phyloP scores from a whole-genome alignment of 768 basidiomycete genomes.

The Lactarius vividus region DNA sequence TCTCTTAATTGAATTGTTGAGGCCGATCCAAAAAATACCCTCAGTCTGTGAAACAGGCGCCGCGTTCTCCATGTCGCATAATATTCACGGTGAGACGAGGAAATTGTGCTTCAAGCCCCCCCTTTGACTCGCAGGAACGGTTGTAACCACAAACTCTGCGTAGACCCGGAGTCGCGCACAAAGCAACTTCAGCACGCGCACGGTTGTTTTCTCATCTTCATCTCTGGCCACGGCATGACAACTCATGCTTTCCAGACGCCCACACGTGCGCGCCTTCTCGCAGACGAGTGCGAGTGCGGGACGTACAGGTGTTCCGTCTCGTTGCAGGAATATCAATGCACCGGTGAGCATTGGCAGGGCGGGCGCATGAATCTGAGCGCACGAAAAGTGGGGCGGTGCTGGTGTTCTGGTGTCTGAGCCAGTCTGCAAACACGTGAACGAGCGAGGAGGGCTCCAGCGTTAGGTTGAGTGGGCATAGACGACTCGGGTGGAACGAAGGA shows the following conservation, averaged over 20 bases:
- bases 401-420: too few species aligned
- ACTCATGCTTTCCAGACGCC: slow-evolving; percentile 47
- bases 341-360: too few species aligned
- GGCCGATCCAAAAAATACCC: neutral
- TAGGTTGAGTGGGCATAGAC: slow-evolving; percentile 46
- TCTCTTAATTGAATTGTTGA: neutral
- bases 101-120: too few species aligned
- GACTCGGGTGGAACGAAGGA: slow-evolving; percentile 39
- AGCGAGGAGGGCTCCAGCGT: slow-evolving; percentile 53
- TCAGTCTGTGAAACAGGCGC: neutral
- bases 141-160: slow-evolving; percentile 45
- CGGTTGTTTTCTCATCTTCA: slow-evolving; percentile 43
- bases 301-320: too few species aligned
- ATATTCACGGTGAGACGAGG: too few species aligned
- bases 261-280: slow-evolving; percentile 40
- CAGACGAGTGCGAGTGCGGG: slow-evolving; percentile 60
- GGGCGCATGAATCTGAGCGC: too few species aligned
- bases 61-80: too few species aligned
- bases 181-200: slow-evolving; percentile 56
- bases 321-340: too few species aligned
- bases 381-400: slow-evolving; percentile 38
- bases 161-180: slow-evolving; percentile 63
- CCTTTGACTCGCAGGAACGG: too few species aligned
- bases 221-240: slow-evolving; percentile 54
- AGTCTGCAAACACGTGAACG: slow-evolving; percentile 58